Base-by-base conservation (phyloP, 78 protist species). In the Neovahlkampfia damariscottae region DNA sequence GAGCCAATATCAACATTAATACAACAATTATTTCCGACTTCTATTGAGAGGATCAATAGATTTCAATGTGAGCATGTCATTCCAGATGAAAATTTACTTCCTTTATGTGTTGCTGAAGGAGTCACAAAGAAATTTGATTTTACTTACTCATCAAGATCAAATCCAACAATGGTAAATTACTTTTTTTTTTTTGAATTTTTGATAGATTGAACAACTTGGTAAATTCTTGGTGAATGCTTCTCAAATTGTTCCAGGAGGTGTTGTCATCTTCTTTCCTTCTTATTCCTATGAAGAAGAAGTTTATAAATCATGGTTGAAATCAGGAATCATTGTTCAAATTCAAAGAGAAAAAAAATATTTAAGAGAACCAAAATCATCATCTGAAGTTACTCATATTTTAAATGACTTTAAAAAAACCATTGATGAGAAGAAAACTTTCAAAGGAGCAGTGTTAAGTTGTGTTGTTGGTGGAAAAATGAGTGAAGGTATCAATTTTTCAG, bases 401-500 rank as follows among this genome's bases (percentile, higher is more conserved):
- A 19, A 19, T n/a, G 19, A 19, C 19, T 69, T 30, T 19, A 19
- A 30, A 30, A 19, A 69, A 28, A 19, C 19, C 19, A 19, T 69
- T 19, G 72, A 30, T 19, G 62, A 50, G 37, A 19, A 19, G 19
- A 50, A 50, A n/a, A 50, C 19, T 19, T 50, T 50, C 62, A 30
- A 38, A 28, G 83, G 83, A 1, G 93, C 90, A 1, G 1, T 86
- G 37, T 73, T 92, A 19, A 38, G 66, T 1, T 1, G 68, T 32
- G 89, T 92, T 3, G 87, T 89, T 5, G 92, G 92, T 41, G 96
- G 95, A 9, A 92, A 92, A 39, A 8, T 92, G 85, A 72, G 84
- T 38, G 96, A 92, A 76, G 96, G 96, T 27, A 92, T 92, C 73
- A 92, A 92, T 76, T 92, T 92, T 67, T 0, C 70, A 5, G 95